Conservation (phyloP, 1,284 basidiomycete genomes). For the Coniferiporia sulphurascens region DNA sequence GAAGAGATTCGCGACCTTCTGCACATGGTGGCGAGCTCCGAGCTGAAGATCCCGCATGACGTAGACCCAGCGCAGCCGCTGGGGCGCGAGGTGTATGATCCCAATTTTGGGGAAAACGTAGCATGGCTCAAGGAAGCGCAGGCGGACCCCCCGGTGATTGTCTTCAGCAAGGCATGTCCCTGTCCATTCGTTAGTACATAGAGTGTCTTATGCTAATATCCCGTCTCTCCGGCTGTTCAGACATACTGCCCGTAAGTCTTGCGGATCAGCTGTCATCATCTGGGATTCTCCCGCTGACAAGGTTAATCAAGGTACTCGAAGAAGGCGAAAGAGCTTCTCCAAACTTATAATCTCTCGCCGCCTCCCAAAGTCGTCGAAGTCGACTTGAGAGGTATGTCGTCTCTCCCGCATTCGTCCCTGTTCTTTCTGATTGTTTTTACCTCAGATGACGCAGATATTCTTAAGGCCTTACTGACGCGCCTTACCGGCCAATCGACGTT, state of each 20-base stretch:
- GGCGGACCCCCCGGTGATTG: slow-evolving; percentile 57
- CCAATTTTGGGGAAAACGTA: slow-evolving; percentile 31
- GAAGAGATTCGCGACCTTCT: slow-evolving; percentile 21
- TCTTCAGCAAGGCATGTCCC: slow-evolving; percentile 70
- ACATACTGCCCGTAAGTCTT: slow-evolving; percentile 63
- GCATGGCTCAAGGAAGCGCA: slow-evolving; percentile 50
- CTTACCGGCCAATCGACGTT: slow-evolving; percentile 66
- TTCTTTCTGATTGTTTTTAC: not conserved
- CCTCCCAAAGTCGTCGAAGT: slow-evolving; percentile 71
- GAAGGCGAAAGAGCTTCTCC: slow-evolving; percentile 64
- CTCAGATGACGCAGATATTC: slow-evolving; percentile 53
- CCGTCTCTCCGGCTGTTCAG: slow-evolving; percentile 29
- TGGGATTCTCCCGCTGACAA: not conserved
- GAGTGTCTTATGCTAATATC: slow-evolving; percentile 2
- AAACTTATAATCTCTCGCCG: slow-evolving; percentile 60
- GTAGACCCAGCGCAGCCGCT: slow-evolving; percentile 33
- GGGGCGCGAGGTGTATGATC: slow-evolving; percentile 47
- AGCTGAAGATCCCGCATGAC: slow-evolving; percentile 19
- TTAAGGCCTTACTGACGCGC: slow-evolving; percentile 63
- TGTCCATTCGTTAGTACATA: not conserved
- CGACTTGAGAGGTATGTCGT: slow-evolving; percentile 54
- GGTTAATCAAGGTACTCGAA: slow-evolving; percentile 50
- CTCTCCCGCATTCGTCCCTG: not conserved
- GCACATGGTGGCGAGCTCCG: slow-evolving; percentile 22
- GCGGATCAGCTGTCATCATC: not conserved